A percentile compares a stretch with the other conserved stretches of the same genome.
phyloP scores from a whole-genome alignment of 2,329 filamentous ascomycete genomes.

The Aspergillus brasiliensis region DNA sequence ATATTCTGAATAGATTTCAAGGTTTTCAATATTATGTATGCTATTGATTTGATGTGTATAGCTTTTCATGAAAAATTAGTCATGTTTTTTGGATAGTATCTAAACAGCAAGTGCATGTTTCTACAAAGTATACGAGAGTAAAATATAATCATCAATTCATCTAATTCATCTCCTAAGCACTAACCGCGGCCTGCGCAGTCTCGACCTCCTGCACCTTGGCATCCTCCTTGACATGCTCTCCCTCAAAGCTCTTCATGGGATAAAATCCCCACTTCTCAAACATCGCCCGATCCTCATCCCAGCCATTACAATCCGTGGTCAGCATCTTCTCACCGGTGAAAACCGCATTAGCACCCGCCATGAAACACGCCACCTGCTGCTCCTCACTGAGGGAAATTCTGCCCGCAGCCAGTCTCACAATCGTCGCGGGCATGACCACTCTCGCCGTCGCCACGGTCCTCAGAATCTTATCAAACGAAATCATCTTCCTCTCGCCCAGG shows the following conservation, averaged over 20 bases:
- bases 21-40: too few relatives aligned
- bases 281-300: conserved; percentile 84
- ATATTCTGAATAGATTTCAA: too few relatives aligned
- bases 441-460: conserved; percentile 83
- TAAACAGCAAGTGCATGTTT: too few relatives aligned
- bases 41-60: too few relatives aligned
- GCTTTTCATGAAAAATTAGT: too few relatives aligned
- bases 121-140: too few relatives aligned
- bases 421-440: conserved; percentile 79
- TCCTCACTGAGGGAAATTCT: conserved; percentile 83
- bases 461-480: conserved; percentile 76
- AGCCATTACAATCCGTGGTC: conserved; percentile 87
- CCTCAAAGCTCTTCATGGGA: conserved; percentile 69
- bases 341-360: conserved; percentile 89
- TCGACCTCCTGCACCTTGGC: conserved; percentile 5
- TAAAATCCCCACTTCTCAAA: conserved; percentile 80
- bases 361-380: conserved; percentile 86
- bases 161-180: background rate
- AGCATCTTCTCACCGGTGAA: conserved; percentile 96
- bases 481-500: conserved; percentile 70
- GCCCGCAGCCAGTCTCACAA: conserved; percentile 83
- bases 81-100: too few relatives aligned
- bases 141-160: too few relatives aligned
- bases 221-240: conserved; percentile 17
- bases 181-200: conserved; percentile 2